Evolutionary conservation across 139 green algal species (phyloP).

Genomic region (Chlamydomonas schloesseri): DNA sequence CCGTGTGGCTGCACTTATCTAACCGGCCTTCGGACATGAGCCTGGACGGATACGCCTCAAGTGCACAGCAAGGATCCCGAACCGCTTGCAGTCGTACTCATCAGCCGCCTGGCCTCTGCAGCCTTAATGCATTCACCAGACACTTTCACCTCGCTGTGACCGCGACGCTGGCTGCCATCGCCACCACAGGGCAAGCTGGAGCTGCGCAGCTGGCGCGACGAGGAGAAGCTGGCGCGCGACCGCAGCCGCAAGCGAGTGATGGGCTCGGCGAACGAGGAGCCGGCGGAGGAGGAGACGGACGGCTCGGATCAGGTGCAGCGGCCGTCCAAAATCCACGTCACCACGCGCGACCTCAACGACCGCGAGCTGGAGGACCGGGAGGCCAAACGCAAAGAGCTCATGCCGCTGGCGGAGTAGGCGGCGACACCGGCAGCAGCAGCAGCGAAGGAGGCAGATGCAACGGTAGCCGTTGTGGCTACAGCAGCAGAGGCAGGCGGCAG

Average conservation of each 20-base stretch:
- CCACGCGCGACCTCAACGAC: conserved; percentile 19
- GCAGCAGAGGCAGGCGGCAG: no score
- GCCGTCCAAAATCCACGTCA: conserved; percentile 34
- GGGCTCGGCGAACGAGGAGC: conserved; percentile 9
- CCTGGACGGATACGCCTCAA: no score
- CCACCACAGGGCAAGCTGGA: conserved; percentile 47
- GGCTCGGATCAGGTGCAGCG: conserved; percentile 36
- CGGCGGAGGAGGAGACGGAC: conserved; percentile 19
- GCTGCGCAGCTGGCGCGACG: conserved; percentile 38
- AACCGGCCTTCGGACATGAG: no score
- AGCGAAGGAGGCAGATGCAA: not conserved
- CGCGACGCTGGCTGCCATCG: no score
- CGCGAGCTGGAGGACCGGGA: conserved; percentile 32
- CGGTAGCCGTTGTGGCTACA: no score
- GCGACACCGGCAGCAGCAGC: no score
- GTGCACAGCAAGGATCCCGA: no score
- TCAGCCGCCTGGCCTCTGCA: no score
- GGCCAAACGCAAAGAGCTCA: not conserved
- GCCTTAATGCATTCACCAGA: no score
- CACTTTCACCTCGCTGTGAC: no score
- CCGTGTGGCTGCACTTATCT: no score
- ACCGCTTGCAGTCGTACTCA: no score
- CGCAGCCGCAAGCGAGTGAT: conserved; percentile 42
- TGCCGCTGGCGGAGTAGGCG: not conserved
- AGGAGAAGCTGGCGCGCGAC: conserved; percentile 38